Evolutionary conservation across 352 stramenopile genomes (phyloP), one percentile per base, ranked within the genome.

Genomic region (Phytophthora fragariaefolia): DNA sequence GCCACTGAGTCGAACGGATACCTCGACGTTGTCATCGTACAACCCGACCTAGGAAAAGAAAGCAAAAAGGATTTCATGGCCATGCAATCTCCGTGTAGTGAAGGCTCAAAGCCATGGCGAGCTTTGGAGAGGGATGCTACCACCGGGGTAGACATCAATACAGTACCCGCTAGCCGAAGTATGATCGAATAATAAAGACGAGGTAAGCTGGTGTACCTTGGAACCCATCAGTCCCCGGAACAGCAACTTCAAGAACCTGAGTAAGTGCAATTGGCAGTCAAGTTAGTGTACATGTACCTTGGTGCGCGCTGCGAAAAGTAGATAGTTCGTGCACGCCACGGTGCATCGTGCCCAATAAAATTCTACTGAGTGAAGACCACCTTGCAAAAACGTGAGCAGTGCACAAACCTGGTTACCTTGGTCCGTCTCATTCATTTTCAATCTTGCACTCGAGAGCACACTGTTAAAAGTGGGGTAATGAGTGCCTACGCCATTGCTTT

Each of bases 401-500:
- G n/a, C n/a, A 36, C 30, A 36, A 36, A 36, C 8, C 30, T 12
- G 13, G 13, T 36, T 7, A 12, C 6, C 8, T 36, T 36, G 30
- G 13, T 36, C 30, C 30, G 30, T 36, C 30, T 36, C 30, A 36
- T 7, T 36, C 30, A 36, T 36, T 36, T 36, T 12, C 30, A 36
- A 15, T 36, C 30, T 36, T 7, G 13, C 30, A 36, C 9, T 12
- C 30, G 6, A 15, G 30, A 36, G 30, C 30, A 13, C 30, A 36
- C 30, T 15, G 13, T 12, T 15, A 36, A 7, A 36, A 36, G 30
- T 4, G 13, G 13, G 17, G 9, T 6, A 6, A 63, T 61, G 53
- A 70, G 43, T 34, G 27, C 42, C 3, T 36, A 62, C 40, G 60
- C 58, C 4, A 51, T 63, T 48, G 40, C 60, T 34, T 26, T 71